Percentiles rank a stretch among this genome's conserved stretches.
Conservation (phyloP, 441 rosid species). For the Sinapis alba region DNA sequence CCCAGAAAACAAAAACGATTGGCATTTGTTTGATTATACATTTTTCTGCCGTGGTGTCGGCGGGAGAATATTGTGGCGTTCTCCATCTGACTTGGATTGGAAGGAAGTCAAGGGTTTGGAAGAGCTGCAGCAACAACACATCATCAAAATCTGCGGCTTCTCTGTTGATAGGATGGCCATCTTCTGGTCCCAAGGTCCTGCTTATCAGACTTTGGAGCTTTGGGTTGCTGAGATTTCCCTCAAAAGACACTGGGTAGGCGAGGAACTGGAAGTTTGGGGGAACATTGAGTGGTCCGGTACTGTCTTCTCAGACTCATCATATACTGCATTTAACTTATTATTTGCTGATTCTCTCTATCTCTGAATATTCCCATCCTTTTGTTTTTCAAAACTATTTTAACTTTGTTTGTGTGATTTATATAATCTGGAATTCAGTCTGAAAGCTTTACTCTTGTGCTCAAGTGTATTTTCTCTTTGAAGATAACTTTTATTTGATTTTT, state of each 20-base stretch:
- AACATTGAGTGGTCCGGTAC: background rate
- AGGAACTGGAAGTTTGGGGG: background rate
- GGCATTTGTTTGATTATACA: background rate
- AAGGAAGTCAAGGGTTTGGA: conserved; percentile 15
- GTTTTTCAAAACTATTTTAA: no score
- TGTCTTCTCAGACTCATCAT: background rate
- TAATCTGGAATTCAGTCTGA: no score
- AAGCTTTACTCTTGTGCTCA: no score
- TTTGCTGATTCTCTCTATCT: background rate
- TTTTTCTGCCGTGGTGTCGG: background rate
- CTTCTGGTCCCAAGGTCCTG: background rate
- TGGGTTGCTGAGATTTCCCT: background rate
- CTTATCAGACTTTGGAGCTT: background rate
- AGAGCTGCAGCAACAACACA: background rate
- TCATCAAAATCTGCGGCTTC: background rate
- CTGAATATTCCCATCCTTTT: background rate
- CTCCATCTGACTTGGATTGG: background rate
- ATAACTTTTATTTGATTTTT: no score
- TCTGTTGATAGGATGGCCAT: background rate
- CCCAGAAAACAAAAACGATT: background rate
- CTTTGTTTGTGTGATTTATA: no score
- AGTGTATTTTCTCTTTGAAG: no score
- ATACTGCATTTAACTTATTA: background rate
- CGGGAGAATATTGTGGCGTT: background rate
- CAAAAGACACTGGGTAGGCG: background rate